Percentiles rank a stretch among this genome's conserved stretches.
Conservation (phyloP, 1,139 yeast genomes). For the Lodderomyces metapsilosis region DNA sequence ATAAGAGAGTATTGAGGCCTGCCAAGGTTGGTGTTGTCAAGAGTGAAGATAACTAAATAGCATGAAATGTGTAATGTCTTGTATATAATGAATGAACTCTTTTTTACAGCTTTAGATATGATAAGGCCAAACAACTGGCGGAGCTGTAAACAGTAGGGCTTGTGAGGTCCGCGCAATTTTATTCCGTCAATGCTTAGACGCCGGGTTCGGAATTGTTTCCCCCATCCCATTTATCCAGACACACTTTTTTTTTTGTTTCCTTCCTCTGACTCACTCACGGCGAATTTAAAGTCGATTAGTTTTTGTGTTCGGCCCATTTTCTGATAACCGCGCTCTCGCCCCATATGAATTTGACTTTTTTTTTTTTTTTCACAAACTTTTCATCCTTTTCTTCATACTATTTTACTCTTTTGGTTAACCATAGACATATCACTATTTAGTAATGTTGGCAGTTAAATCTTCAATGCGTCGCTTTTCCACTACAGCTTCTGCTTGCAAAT, state of each 20-base stretch:
- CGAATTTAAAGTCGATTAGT: background rate
- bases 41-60: constrained; percentile 23
- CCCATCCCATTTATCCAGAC: background rate
- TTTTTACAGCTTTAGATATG: too few species aligned
- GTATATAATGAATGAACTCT: background rate
- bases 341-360: too few species aligned
- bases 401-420: background rate
- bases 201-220: background rate
- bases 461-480: constrained; percentile 38
- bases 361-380: background rate
- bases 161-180: too few species aligned
- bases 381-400: too few species aligned
- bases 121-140: too few species aligned
- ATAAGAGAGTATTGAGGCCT: constrained; percentile 88
- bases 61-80: background rate
- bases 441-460: constrained; percentile 25
- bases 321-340: background rate
- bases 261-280: constrained; percentile 1
- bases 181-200: too few species aligned
- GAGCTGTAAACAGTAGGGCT: too few species aligned
- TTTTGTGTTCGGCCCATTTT: background rate
- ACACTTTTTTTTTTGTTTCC: background rate
- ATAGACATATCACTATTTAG: background rate
- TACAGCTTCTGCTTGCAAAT: constrained; percentile 30
- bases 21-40: constrained; percentile 96